Evolutionary conservation across 1,139 yeast genomes (phyloP), one percentile per base, ranked within the genome.

Genomic region (Protomyces lactucae-debilis): DNA sequence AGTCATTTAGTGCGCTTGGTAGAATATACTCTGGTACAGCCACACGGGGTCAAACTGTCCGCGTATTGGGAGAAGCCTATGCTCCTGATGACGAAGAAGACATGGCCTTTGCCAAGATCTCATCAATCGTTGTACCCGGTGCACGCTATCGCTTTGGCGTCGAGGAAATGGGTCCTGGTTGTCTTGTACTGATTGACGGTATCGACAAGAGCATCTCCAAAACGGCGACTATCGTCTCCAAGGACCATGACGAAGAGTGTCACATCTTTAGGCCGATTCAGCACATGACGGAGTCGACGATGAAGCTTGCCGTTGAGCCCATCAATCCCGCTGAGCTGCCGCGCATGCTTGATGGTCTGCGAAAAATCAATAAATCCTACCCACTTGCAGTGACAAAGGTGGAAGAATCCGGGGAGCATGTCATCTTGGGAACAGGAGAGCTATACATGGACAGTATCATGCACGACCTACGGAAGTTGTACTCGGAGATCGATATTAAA

Each of bases 321-420:
- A 79, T 82, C 23, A 80, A 82, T 43, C 97, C 97, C 0, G 81
- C 89, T 0, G 96, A 92, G 65, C 76, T 88, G 28, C 95, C 96
- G 0, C 82, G 82, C 67, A 78, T 92, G 72, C 77, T 87, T 16
- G 86, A 83, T 21, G 91, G 92, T 0, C 76, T 93, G 60, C 79
- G 87, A 67, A 82, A 80, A 65, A 77, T 87, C 32, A 82, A 82
- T 68, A 84, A 82, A 68, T 77, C 86, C 0, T 92, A 88, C 71
- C 80, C 88, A 14, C 85, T 92, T 5, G 79, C 85, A 45, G 80
- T 80, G 36, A 78, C 89, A 6, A 84, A 82, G 68, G 92, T 88
- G 0, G 97, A 90, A 73, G 96, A 88, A 69, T 87, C 92, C 65
- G 97, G 98, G 1, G 98, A 92, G 71, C 90, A 87, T 73, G 85